phyloP scores from a whole-genome alignment of 495 filamentous ascomycete genomes.

The Cercophora newfieldiana region DNA sequence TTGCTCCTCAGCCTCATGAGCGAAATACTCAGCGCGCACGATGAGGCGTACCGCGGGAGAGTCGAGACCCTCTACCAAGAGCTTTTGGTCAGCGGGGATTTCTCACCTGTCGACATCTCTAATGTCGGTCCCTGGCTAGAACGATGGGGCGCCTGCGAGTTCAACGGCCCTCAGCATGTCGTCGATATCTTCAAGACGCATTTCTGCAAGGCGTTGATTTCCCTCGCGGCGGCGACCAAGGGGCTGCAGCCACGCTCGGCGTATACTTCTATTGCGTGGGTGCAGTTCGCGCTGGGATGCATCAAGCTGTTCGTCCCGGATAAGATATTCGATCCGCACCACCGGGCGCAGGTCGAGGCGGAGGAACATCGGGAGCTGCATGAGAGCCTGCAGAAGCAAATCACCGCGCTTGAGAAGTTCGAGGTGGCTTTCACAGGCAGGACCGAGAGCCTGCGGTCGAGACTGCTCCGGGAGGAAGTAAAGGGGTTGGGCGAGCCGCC shows the following conservation, averaged over 20 bases:
- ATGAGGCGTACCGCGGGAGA: constrained; percentile 18
- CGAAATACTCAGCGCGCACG: constrained; percentile 48
- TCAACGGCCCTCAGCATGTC: constrained; percentile 23
- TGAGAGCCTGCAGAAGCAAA: constrained; percentile 53
- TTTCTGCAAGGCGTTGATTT: constrained; percentile 42
- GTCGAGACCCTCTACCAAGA: constrained; percentile 20
- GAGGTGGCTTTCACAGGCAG: constrained; percentile 69
- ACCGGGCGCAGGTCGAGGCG: constrained; percentile 70
- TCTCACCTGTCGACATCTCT: constrained; percentile 9
- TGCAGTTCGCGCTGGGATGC: constrained; percentile 61
- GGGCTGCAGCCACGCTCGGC: constrained; percentile 27
- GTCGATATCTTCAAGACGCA: constrained; percentile 37
- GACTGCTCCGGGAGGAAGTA: constrained; percentile 61
- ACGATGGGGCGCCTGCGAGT: constrained; percentile 18
- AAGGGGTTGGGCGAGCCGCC: constrained; percentile 62
- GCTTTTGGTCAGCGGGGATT: constrained; percentile 11
- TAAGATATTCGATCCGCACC: constrained; percentile 80
- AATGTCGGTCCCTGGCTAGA: constrained; percentile 28
- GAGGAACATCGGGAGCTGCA: constrained; percentile 61
- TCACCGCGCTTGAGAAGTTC: constrained; percentile 63
- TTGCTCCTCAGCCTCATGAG: constrained; percentile 50
- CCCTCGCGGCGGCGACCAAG: constrained; percentile 33
- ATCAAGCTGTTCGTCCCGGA: constrained; percentile 84
- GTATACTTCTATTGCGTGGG: constrained; percentile 60
- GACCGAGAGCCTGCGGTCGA: constrained; percentile 58